A percentile compares a stretch with the other conserved stretches of the same genome.
Evolutionary conservation across 176 grass and related monocot genomes (phyloP).

Genomic region (Phoenix dactylifera): DNA sequence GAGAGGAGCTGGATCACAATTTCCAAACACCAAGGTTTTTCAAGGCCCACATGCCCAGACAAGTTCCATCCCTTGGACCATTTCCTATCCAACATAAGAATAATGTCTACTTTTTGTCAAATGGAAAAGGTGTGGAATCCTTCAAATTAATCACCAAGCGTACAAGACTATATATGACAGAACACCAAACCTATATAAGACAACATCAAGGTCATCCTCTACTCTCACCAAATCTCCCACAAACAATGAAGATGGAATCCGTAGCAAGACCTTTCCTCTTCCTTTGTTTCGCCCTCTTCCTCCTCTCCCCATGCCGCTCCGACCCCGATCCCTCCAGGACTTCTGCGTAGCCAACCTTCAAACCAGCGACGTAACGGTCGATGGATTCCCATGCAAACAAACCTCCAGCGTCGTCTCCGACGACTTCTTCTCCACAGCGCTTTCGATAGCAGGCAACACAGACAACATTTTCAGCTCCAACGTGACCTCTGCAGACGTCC

Average conservation of each 20-base stretch:
- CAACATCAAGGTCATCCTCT: background rate
- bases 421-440: constrained; percentile 65
- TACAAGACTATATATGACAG: no score
- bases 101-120: no score
- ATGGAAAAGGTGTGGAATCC: no score
- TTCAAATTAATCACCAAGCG: no score
- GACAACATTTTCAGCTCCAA: constrained; percentile 22
- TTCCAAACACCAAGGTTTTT: no score
- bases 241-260: background rate
- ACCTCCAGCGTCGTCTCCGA: constrained; percentile 39
- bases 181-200: no score
- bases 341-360: constrained; percentile 54
- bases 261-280: background rate
- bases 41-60: no score
- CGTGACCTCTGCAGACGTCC: constrained; percentile 40
- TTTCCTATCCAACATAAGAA: no score
- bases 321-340: constrained; percentile 69
- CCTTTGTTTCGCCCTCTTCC: background rate
- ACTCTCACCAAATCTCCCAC: background rate
- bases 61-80: no score
- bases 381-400: constrained; percentile 63
- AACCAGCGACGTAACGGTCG: constrained; percentile 1
- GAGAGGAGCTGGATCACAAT: no score
- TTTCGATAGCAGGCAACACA: constrained; percentile 21
- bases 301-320: background rate